Conservation (phyloP, 108 stramenopile species). For the Mediolabrus comicus region DNA sequence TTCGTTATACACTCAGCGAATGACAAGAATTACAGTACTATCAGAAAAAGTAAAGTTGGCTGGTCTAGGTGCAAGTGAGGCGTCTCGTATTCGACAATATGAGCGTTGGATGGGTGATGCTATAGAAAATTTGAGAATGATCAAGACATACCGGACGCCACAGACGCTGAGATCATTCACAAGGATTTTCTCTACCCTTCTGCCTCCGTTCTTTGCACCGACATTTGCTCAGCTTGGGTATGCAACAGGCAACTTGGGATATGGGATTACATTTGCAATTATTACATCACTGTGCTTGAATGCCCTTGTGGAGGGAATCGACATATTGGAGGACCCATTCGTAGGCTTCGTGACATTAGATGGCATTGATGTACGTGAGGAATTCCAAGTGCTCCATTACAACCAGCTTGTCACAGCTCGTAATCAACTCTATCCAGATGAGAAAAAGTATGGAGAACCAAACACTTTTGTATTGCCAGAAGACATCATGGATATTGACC, state of each 20-base stretch:
- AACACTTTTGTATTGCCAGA: conserved; percentile 12
- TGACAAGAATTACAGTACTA: conserved; percentile 35
- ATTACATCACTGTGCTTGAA: conserved; percentile 69
- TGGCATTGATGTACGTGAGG: conserved; percentile 61
- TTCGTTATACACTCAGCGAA: conserved; percentile 45
- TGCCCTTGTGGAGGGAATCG: conserved; percentile 65
- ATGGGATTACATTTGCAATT: conserved; percentile 68
- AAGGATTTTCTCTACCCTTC: conserved; percentile 58
- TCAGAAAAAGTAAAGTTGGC: conserved; percentile 58
- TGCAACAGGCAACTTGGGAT: conserved; percentile 51
- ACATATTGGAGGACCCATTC: conserved; percentile 81
- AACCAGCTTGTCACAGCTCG: conserved; percentile 52
- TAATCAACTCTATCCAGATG: conserved; percentile 43
- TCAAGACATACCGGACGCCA: conserved; percentile 81
- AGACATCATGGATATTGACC: not conserved
- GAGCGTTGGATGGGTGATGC: conserved; percentile 53
- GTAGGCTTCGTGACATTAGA: conserved; percentile 55
- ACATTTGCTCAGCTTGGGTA: conserved; percentile 68
- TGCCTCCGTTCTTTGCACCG: conserved; percentile 75
- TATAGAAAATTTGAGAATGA: conserved; percentile 61
- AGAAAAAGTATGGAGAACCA: conserved; percentile 29
- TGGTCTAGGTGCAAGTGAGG: conserved; percentile 70
- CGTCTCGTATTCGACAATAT: conserved; percentile 73
- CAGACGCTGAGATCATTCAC: conserved; percentile 74
- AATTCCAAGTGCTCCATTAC: conserved; percentile 45